Conservation (phyloP, 2,329 filamentous ascomycete species). For the Xenoacremonium recifei region DNA sequence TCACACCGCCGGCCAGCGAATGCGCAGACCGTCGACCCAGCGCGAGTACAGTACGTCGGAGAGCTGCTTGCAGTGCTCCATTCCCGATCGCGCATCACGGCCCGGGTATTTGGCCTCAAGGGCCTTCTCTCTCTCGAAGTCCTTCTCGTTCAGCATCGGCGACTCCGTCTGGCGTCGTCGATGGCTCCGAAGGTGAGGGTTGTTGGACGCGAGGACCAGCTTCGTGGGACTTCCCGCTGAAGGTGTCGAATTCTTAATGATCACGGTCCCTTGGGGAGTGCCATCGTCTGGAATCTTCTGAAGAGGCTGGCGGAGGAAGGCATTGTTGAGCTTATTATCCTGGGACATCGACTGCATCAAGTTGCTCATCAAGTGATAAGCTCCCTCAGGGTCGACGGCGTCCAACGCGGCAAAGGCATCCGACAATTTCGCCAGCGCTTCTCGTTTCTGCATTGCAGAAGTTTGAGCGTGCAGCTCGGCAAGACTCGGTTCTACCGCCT, state of each 20-base stretch:
- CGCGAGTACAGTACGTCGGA: conserved; percentile 87
- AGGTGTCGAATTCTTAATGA: conserved; percentile 52
- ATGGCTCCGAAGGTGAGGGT: conserved; percentile 81
- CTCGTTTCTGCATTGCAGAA: conserved; percentile 64
- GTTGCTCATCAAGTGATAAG: conserved; percentile 78
- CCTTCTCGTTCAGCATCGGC: conserved; percentile 41
- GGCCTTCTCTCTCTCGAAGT: conserved; percentile 46
- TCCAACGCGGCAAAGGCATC: conserved; percentile 86
- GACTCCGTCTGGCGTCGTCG: conserved; percentile 59
- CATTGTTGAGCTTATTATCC: conserved; percentile 62
- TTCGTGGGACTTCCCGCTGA: conserved; percentile 53
- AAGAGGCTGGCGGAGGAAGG: conserved; percentile 42
- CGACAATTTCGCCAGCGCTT: conserved; percentile 78
- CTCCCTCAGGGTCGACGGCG: conserved; percentile 83
- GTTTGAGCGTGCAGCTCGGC: conserved; percentile 86
- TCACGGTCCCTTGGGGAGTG: conserved; percentile 55
- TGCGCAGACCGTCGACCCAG: conserved; percentile 81
- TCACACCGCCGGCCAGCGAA: conserved; percentile 59
- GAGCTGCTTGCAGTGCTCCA: conserved; percentile 90
- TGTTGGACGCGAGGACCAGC: conserved; percentile 75
- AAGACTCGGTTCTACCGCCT: conserved; percentile 78
- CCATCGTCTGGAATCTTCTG: conserved; percentile 42
- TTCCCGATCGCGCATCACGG: conserved; percentile 60
- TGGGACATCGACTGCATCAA: conserved; percentile 72
- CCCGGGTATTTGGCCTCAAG: conserved; percentile 56